phyloP scores from a whole-genome alignment of 208 protist species.

The Porcisia hertigi region DNA sequence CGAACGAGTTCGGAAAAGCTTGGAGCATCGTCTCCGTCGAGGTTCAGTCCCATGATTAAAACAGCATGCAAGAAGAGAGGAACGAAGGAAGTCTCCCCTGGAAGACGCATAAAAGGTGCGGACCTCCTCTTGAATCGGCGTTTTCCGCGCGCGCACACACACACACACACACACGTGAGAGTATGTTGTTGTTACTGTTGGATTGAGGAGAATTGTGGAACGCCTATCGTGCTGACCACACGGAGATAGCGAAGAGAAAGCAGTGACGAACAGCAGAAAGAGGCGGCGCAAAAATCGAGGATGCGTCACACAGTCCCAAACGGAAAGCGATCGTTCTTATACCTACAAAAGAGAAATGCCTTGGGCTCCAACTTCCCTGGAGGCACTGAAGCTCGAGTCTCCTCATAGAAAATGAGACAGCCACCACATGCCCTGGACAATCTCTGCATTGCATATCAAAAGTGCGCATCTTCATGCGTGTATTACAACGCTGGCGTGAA shows the following conservation, averaged over 20 bases:
- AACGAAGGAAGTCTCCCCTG: background rate
- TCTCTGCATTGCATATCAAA: background rate
- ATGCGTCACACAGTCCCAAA: background rate
- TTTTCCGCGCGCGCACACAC: background rate
- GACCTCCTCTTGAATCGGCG: background rate
- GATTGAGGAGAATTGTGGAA: background rate
- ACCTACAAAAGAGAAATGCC: background rate
- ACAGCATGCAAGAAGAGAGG: background rate
- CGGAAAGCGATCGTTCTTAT: background rate
- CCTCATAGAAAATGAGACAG: background rate
- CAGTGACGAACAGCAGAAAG: background rate
- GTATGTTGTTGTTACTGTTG: no score
- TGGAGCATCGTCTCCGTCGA: constrained; percentile 32
- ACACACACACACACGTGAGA: background rate
- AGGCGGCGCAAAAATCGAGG: background rate
- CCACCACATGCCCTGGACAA: background rate
- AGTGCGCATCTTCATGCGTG: background rate
- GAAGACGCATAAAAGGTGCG: background rate
- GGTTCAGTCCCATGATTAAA: constrained; percentile 29
- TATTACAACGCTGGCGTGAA: background rate
- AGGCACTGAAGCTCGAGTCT: no score
- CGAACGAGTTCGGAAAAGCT: constrained; percentile 31
- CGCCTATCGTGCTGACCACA: background rate
- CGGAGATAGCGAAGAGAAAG: background rate
- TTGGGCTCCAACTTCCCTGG: background rate